Base-by-base conservation (phyloP, 345 rosid species). In the Acer yangbiense region DNA sequence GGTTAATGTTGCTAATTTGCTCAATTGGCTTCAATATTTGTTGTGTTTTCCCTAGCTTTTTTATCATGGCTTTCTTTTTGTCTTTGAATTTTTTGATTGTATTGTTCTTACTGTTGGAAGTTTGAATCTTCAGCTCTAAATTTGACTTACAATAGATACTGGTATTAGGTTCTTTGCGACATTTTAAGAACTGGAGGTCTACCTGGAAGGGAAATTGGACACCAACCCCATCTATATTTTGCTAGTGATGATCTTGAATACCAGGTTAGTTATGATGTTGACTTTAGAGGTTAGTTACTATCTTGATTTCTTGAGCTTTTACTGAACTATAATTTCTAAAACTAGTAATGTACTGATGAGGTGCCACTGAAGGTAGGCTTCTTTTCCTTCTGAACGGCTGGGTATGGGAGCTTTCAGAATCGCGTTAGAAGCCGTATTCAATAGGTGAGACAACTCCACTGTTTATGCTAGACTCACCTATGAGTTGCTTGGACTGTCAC, bases 371-470 rank as follows among this genome's bases (percentile, higher is more conserved):
- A 86, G 76, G 75, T 82, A 95, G 97, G 93, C 95, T 83, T 81
- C 82, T 68, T 95, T 95, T 84, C 95, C 98, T 78, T 75, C 91
- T 77, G 94, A 88, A 77, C 98, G 95, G 81, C 91, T 95, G 44
- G 98, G 97, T 71, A 86, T 93, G 94, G 97, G 95, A 78, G 95
- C 94, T 83, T 95, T 91, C 89, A 88, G 97, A 86, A 90, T 93
- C 12, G 98, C 97, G 0, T 65, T 93, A 9, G 97, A 94, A 87
- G 88, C 95, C 48, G 78, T 95, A 85, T 95, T 85, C 85, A 95
- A 91, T 81, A 89, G 90, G 94, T 91, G 73, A 88, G 79, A 55
- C 57, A n/a, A 23, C 39, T 3, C 25, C 17, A 35, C 2, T 12
- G 23, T 16, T 27, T 20, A 46, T 18, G 1, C 14, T 57, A 55